These are phyloP conservation scores for Asterophora lycoperdoides DNA, from an alignment of 768 basidiomycete genomes.

Conservation along the genomic window DNA sequence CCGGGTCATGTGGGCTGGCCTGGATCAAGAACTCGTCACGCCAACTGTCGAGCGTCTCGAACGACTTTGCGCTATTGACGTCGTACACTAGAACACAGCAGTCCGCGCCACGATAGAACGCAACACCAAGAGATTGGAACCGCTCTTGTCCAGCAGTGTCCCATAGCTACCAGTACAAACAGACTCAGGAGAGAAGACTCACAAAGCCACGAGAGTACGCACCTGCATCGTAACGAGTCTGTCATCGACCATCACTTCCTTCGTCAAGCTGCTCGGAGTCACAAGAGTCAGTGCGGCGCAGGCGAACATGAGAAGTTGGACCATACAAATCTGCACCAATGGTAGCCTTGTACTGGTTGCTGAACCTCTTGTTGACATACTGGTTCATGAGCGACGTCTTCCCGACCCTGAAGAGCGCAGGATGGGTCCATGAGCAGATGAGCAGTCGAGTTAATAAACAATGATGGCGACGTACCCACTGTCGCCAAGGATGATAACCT, in stretches of 20 bases:
- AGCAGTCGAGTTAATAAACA: conserved; percentile 12
- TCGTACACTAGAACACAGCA: conserved; percentile 99
- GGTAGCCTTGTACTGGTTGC: conserved; percentile 99
- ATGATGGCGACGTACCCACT: conserved; percentile 64
- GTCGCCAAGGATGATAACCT: conserved; percentile 99
- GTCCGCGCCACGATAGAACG: conserved; percentile 98
- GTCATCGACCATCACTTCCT: conserved; percentile 99
- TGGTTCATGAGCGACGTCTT: conserved; percentile 99
- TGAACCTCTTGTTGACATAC: conserved; percentile 99
- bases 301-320: conserved; percentile 11
- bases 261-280: conserved; percentile 65
- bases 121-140: conserved; percentile 98
- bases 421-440: background rate
- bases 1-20: conserved; percentile 97
- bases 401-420: conserved; percentile 62
- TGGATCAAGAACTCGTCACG: conserved; percentile 99
- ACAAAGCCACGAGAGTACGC: background rate
- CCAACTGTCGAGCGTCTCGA: conserved; percentile 99
- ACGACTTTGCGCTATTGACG: conserved; percentile 97
- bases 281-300: conserved; percentile 19
- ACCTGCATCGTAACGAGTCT: conserved; percentile 99
- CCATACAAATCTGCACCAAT: conserved; percentile 95
- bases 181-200: conserved; percentile 4
- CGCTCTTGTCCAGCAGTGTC: conserved; percentile 99
- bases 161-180: conserved; percentile 65